Conservation (phyloP, 441 rosid species). For the Erodium texanum region DNA sequence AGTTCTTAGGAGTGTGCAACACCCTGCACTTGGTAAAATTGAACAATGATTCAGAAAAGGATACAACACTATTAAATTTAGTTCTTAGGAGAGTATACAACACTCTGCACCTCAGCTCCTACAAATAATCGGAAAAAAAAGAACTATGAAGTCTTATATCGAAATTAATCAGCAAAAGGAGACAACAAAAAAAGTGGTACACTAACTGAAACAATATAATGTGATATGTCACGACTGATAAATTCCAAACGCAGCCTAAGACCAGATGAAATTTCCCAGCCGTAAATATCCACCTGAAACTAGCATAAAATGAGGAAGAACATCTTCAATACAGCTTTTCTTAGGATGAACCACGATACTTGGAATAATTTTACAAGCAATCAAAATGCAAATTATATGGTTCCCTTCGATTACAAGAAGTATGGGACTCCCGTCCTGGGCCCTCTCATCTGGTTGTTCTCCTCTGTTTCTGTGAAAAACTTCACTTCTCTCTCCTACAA, state of each 20-base stretch:
- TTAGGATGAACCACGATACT: slow-evolving; percentile 15
- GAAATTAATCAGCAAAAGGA: too few relatives aligned
- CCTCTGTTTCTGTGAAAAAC: slow-evolving; percentile 96
- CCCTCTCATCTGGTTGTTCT: slow-evolving; percentile 99
- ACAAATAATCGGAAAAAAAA: too few relatives aligned
- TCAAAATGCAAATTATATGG: slow-evolving; percentile 11
- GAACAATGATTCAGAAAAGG: too few relatives aligned
- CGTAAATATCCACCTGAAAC: slow-evolving; percentile 15
- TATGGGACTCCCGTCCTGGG: slow-evolving; percentile 98
- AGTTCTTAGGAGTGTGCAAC: too few relatives aligned
- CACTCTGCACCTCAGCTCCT: too few relatives aligned
- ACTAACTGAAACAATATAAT: slow-evolving; percentile 16
- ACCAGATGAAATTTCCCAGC: slow-evolving; percentile 22
- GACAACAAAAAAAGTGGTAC: background rate
- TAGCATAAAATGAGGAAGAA: slow-evolving; percentile 16
- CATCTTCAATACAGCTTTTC: slow-evolving; percentile 12
- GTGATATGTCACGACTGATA: slow-evolving; percentile 20
- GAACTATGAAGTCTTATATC: too few relatives aligned
- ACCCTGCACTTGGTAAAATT: too few relatives aligned
- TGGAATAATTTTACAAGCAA: slow-evolving; percentile 28
- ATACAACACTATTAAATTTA: too few relatives aligned
- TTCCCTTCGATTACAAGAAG: slow-evolving; percentile 50
- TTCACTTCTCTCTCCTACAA: slow-evolving; percentile 91
- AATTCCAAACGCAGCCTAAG: slow-evolving; percentile 24
- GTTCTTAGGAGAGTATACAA: too few relatives aligned